Evolutionary conservation across 805 yeast genomes (phyloP).

Genomic region (Candida vaughaniae): DNA sequence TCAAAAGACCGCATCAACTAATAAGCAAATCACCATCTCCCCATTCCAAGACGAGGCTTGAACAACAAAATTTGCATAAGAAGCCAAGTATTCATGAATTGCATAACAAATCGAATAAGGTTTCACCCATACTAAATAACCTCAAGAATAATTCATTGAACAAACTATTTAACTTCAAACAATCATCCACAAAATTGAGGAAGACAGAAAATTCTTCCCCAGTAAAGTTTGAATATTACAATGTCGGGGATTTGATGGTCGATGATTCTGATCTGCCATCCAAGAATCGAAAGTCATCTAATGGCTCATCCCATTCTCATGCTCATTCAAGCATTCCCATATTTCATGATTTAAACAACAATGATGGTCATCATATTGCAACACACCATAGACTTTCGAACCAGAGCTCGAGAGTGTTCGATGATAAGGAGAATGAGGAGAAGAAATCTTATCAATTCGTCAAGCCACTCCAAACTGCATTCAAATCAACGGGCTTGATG

Average conservation of each 20-base stretch:
- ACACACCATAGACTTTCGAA: too few species aligned
- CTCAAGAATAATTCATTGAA: constrained; percentile 5
- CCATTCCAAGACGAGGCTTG: constrained; percentile 7
- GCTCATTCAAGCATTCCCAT: not conserved
- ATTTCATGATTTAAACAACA: not conserved
- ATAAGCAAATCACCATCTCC: constrained; percentile 47
- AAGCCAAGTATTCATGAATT: constrained; percentile 4
- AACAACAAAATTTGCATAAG: constrained; percentile 3
- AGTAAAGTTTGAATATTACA: constrained; percentile 22
- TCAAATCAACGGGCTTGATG: constrained; percentile 70
- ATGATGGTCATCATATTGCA: not conserved
- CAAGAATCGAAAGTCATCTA: constrained; percentile 25
- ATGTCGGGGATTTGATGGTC: constrained; percentile 26
- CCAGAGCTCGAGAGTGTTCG: constrained; percentile 8
- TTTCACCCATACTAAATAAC: constrained; percentile 1
- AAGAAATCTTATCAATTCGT: constrained; percentile 57
- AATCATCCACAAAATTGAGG: constrained; percentile 28
- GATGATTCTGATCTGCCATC: constrained; percentile 31
- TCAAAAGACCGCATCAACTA: constrained; percentile 43
- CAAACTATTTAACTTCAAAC: constrained; percentile 10
- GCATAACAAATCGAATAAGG: constrained; percentile 1
- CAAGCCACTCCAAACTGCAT: constrained; percentile 84
- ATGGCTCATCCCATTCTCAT: constrained; percentile 15
- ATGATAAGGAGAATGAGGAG: constrained; percentile 37
- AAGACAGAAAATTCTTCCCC: constrained; percentile 23